Conservation (phyloP, 2,329 filamentous ascomycete genomes). For the Aspergillus sp. region DNA sequence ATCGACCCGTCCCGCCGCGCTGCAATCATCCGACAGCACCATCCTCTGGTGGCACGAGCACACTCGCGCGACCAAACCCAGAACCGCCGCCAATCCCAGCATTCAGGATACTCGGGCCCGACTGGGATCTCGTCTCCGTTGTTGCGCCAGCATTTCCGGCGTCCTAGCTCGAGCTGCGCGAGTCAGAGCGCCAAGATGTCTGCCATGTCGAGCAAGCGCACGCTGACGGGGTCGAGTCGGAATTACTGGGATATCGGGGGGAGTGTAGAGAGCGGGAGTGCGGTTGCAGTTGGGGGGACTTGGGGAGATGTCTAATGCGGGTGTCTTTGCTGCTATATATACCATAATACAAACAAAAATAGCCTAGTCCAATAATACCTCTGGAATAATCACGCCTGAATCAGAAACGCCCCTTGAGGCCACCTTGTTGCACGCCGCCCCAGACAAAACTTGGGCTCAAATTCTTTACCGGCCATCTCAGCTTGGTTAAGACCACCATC, state of each 20-base stretch:
- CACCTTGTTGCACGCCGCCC: too few relatives aligned
- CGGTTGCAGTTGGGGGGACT: slow-evolving; percentile 61
- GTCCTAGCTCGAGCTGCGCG: slow-evolving; percentile 60
- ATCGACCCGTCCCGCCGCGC: slow-evolving; percentile 63
- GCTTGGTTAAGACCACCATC: too few relatives aligned
- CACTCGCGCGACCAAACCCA: slow-evolving; percentile 39
- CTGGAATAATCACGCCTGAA: too few relatives aligned
- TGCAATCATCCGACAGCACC: slow-evolving; percentile 77
- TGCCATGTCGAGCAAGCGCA: slow-evolving; percentile 55
- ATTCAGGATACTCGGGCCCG: slow-evolving; percentile 17
- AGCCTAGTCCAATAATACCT: too few relatives aligned
- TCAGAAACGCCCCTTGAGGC: too few relatives aligned
- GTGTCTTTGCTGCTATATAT: too few relatives aligned
- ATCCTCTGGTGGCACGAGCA: slow-evolving; percentile 65
- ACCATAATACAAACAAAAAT: too few relatives aligned
- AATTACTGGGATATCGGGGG: slow-evolving; percentile 91
- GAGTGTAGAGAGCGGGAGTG: slow-evolving; percentile 65
- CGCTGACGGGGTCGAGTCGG: slow-evolving; percentile 54
- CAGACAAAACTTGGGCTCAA: too few relatives aligned
- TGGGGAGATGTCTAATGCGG: slow-evolving; percentile 62
- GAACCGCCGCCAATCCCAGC: slow-evolving; percentile 43
- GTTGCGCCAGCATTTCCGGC: slow-evolving; percentile 37
- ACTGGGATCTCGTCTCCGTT: slow-evolving; percentile 24
- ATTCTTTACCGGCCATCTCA: too few relatives aligned
- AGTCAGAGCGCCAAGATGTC: slow-evolving; percentile 77